phyloP scores from a whole-genome alignment of 768 basidiomycete genomes.

The Gymnopilus dilepis region DNA sequence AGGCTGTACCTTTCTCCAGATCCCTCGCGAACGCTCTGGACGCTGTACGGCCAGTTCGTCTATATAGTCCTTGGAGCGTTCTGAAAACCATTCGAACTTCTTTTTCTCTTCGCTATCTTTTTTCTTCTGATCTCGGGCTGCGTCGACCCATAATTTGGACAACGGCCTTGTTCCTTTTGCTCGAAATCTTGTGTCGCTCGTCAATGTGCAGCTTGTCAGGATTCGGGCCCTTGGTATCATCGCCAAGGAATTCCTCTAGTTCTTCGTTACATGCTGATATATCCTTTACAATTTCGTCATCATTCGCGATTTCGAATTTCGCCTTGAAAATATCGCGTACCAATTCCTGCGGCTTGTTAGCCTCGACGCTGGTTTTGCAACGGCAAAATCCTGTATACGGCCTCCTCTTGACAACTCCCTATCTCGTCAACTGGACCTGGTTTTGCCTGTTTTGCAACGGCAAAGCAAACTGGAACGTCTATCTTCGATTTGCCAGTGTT shows the following conservation, averaged over 20 bases:
- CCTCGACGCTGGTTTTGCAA: not conserved
- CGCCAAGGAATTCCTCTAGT: not conserved
- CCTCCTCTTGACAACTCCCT: not conserved
- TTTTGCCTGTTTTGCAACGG: not conserved
- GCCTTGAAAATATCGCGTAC: not conserved
- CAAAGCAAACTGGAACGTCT: too few species aligned
- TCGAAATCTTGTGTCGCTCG: conserved; percentile 16
- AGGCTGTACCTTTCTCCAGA: conserved; percentile 18
- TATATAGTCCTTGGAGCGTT: conserved; percentile 14
- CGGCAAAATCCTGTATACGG: not conserved
- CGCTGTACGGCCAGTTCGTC: conserved; percentile 12
- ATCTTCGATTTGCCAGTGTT: not conserved
- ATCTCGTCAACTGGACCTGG: not conserved
- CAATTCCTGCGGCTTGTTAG: not conserved
- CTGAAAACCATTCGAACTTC: conserved; percentile 3
- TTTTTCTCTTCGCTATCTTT: not conserved
- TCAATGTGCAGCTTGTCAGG: conserved; percentile 13
- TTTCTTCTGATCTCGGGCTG: not conserved
- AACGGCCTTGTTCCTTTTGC: conserved; percentile 16
- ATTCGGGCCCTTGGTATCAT: conserved; percentile 12
- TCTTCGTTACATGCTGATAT: not conserved
- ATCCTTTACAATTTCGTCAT: not conserved
- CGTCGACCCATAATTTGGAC: conserved; percentile 14
- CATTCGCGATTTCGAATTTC: not conserved
- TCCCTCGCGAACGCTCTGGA: conserved; percentile 6